Evolutionary conservation across 75 land plant genomes (phyloP).

Genomic region (Azolla pinnata): DNA sequence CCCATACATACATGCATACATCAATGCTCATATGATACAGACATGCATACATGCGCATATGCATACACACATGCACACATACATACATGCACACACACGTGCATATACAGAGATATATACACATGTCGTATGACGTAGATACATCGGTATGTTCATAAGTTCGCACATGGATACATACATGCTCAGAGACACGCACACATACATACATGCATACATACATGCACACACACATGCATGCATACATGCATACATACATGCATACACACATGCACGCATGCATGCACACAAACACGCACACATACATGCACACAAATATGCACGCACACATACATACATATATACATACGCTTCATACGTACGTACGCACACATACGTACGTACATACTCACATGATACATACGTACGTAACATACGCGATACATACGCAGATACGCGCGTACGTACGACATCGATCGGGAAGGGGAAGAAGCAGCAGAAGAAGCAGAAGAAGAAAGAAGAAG

Average conservation of each 20-base stretch:
- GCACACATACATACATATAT: background rate
- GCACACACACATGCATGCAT: background rate
- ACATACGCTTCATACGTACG: background rate
- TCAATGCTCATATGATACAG: background rate
- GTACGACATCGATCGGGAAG: no score
- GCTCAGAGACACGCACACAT: background rate
- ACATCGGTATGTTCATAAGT: background rate
- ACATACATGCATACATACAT: background rate
- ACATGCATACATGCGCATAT: background rate
- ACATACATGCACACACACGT: background rate
- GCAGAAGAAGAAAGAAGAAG: no score
- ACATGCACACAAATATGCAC: background rate
- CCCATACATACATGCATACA: background rate
- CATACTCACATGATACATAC: background rate
- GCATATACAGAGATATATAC: background rate
- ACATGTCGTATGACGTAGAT: background rate
- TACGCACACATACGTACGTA: background rate
- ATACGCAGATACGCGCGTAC: no score
- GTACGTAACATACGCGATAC: no score
- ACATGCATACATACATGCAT: background rate
- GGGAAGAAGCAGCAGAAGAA: no score
- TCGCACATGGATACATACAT: background rate
- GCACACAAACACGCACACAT: background rate
- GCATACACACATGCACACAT: background rate
- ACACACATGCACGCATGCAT: background rate